Evolutionary conservation across 139 green algal genomes (phyloP).

Genomic region (Edaphochlamys debaryana): DNA sequence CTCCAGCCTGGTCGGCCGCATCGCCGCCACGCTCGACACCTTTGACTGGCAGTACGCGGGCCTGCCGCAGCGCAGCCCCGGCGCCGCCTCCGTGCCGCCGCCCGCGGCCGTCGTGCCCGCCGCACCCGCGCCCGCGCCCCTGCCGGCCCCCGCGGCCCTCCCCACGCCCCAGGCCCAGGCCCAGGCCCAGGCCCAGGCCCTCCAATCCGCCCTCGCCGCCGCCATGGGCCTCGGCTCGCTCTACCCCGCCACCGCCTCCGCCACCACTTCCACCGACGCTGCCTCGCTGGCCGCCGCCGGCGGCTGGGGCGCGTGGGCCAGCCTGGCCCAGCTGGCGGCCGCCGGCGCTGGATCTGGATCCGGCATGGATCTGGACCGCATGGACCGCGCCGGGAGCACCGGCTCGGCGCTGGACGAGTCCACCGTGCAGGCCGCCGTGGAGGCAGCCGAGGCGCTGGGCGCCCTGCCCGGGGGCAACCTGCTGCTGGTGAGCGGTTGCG

Average conservation of each 20-base stretch:
- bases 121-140: not conserved
- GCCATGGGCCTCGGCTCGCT: conserved; percentile 24
- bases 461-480: conserved; percentile 17
- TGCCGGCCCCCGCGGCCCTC: not conserved
- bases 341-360: not conserved
- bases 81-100: not conserved
- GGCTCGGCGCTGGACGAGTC: not conserved
- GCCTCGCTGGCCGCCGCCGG: not conserved
- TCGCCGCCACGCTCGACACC: conserved; percentile 9
- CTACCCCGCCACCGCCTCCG: not conserved
- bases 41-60: conserved; percentile 37
- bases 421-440: not conserved
- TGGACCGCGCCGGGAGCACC: not conserved
- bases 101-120: not conserved
- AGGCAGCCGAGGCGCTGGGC: conserved; percentile 18
- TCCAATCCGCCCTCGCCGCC: not conserved
- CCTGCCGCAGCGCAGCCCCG: not conserved
- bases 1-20: conserved; percentile 14
- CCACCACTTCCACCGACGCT: not conserved
- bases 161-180: not conserved
- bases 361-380: not conserved
- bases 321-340: no score
- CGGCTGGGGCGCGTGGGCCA: no score
- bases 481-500: no score
- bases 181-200: not conserved